Conservation (phyloP, 352 stramenopile genomes). For the Saprolegnia parasitica region DNA sequence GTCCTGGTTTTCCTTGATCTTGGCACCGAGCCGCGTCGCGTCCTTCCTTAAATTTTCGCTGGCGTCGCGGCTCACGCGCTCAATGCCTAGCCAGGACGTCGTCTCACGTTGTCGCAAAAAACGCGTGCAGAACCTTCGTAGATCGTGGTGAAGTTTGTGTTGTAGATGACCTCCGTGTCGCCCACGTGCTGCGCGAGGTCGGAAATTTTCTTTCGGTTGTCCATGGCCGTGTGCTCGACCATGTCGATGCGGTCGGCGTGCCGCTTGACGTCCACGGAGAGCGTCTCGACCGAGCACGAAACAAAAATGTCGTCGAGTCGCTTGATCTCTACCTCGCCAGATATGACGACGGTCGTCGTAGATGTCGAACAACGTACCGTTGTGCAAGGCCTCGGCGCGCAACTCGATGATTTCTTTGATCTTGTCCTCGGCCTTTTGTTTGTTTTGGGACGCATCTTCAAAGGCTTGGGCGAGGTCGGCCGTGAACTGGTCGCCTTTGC, state of each 20-base stretch:
- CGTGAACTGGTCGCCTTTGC: conserved; percentile 23
- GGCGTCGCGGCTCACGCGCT: conserved; percentile 47
- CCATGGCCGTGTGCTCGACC: conserved; percentile 2
- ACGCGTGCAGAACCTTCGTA: conserved; percentile 44
- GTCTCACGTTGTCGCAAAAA: conserved; percentile 44
- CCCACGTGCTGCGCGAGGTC: background rate
- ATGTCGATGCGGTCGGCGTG: conserved; percentile 5
- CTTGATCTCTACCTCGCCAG: conserved; percentile 24
- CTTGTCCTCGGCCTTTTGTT: conserved; percentile 28
- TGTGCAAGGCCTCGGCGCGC: conserved; percentile 19
- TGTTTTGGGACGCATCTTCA: conserved; percentile 15
- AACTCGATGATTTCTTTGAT: conserved; percentile 23
- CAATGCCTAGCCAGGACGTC: conserved; percentile 57
- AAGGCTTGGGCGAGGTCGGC: conserved; percentile 24
- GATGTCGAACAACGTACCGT: conserved; percentile 1
- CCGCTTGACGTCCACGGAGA: conserved; percentile 19
- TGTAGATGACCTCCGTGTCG: conserved; percentile 24
- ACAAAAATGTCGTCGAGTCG: conserved; percentile 23
- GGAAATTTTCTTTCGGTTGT: conserved; percentile 20
- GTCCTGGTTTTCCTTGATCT: conserved; percentile 51
- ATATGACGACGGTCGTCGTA: background rate
- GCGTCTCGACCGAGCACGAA: conserved; percentile 19
- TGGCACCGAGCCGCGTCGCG: conserved; percentile 45
- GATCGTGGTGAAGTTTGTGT: conserved; percentile 26
- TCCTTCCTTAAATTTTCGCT: conserved; percentile 37